A percentile compares a stretch with the other conserved stretches of the same genome.
Conservation (phyloP, 192 early-diverging fungal species). For the Entomortierella parvispora region DNA sequence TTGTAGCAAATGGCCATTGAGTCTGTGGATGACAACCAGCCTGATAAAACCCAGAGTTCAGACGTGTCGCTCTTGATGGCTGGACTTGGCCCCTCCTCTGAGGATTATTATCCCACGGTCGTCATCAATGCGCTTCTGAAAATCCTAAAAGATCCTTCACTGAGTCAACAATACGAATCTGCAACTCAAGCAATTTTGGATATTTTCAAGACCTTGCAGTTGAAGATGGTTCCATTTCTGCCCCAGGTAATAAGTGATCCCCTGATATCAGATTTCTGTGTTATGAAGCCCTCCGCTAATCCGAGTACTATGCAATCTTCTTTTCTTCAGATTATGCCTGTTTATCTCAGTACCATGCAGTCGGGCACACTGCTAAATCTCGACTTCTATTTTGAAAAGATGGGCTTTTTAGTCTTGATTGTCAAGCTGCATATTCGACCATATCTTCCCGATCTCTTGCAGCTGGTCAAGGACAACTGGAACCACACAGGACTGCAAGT, state of each 20-base stretch:
- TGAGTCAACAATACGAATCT: constrained; percentile 84
- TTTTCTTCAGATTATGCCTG: constrained; percentile 80
- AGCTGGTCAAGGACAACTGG: constrained; percentile 81
- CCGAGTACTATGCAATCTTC: no score
- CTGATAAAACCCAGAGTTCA: constrained; percentile 62
- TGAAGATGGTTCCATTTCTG: constrained; percentile 91
- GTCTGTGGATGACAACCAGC: constrained; percentile 58
- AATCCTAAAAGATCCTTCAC: constrained; percentile 84
- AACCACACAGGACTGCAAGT: constrained; percentile 79
- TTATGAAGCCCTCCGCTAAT: no score
- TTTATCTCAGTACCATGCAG: constrained; percentile 85
- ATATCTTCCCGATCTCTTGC: constrained; percentile 83
- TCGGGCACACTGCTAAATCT: constrained; percentile 79
- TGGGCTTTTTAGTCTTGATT: constrained; percentile 84
- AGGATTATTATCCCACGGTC: constrained; percentile 93
- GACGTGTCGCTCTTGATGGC: constrained; percentile 67
- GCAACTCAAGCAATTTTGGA: constrained; percentile 93
- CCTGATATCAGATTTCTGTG: no score
- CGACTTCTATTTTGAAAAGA: constrained; percentile 91
- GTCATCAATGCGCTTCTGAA: constrained; percentile 88
- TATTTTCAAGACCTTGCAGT: constrained; percentile 89
- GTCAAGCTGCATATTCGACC: constrained; percentile 89
- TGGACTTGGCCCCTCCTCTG: constrained; percentile 81
- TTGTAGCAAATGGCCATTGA: constrained; percentile 60
- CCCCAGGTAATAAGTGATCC: no score